Conservation (phyloP, 169 alveolate species). For the Plasmodium ovale region DNA sequence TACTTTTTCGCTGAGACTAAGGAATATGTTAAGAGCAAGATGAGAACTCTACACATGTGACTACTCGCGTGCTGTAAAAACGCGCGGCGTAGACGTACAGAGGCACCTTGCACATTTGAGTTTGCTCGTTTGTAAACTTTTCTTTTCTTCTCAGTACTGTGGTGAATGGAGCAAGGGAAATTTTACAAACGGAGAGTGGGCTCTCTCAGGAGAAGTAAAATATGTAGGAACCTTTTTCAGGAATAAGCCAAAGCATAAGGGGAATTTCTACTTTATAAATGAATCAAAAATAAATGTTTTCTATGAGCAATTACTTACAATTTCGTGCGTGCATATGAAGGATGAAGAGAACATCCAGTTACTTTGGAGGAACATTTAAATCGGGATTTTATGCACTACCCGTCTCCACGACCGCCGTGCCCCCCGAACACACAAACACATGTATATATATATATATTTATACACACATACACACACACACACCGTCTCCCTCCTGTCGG, state of each 20-base stretch:
- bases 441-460: constrained; percentile 4
- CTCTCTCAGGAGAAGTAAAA: constrained; percentile 33
- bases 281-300: constrained; percentile 42
- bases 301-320: constrained; percentile 20
- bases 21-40: constrained; percentile 85
- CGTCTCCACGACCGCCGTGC: too few species aligned
- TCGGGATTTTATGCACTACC: background rate
- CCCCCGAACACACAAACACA: background rate
- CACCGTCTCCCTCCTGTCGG: too few species aligned
- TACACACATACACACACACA: background rate
- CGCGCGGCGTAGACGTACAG: too few species aligned
- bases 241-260: constrained; percentile 33
- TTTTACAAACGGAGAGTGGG: constrained; percentile 36
- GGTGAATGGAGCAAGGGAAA: constrained; percentile 72
- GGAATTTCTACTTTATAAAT: constrained; percentile 21
- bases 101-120: background rate
- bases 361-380: constrained; percentile 12
- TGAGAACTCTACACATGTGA: background rate
- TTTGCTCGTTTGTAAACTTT: background rate
- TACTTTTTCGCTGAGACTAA: constrained; percentile 89
- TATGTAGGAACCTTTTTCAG: constrained; percentile 51
- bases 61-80: too few species aligned
- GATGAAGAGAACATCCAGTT: constrained; percentile 6
- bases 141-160: constrained; percentile 80
- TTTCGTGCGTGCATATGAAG: background rate